These are phyloP conservation scores for Nakaseomyces glabratus DNA, from an alignment of 1,139 yeast species.

Conservation along the genomic window DNA sequence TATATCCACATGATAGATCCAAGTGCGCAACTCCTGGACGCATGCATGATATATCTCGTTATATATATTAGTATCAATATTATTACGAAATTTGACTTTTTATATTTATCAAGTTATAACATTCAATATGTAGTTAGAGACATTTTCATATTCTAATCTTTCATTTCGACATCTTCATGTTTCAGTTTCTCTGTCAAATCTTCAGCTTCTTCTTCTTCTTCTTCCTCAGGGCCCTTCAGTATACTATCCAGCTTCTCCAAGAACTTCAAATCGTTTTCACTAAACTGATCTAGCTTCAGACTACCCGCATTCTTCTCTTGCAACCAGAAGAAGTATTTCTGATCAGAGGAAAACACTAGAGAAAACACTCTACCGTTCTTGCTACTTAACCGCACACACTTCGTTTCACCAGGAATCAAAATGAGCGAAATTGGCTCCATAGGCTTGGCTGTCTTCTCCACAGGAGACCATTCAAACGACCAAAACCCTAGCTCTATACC, in stretches of 20 bases:
- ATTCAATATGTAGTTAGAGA: too few relatives aligned
- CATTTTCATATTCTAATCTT: slow-evolving; percentile 11
- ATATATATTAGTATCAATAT: too few relatives aligned
- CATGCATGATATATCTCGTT: too few relatives aligned
- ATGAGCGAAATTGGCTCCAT: slow-evolving; percentile 59
- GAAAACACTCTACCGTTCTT: slow-evolving; percentile 80
- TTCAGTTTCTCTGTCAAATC: slow-evolving; percentile 16
- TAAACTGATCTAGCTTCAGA: slow-evolving; percentile 44
- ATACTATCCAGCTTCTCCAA: slow-evolving; percentile 46
- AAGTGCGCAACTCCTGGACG: too few relatives aligned
- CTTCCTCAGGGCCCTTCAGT: slow-evolving; percentile 39
- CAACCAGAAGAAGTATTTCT: slow-evolving; percentile 81
- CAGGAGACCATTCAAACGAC: slow-evolving; percentile 54
- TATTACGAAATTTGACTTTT: too few relatives aligned
- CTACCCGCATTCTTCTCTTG: slow-evolving; percentile 70
- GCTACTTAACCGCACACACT: slow-evolving; percentile 65
- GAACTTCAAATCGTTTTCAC: slow-evolving; percentile 51
- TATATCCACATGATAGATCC: too few relatives aligned
- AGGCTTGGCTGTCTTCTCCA: slow-evolving; percentile 35
- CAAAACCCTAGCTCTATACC: slow-evolving; percentile 40
- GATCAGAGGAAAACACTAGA: slow-evolving; percentile 77
- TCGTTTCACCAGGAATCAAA: slow-evolving; percentile 88
- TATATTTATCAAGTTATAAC: too few relatives aligned
- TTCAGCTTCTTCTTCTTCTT: slow-evolving; percentile 27
- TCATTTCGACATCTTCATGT: slow-evolving; percentile 18